A percentile compares a stretch with the other conserved stretches of the same genome.
Evolutionary conservation across 257 asterid genomes (phyloP).

Genomic region (Coffea canephora): DNA sequence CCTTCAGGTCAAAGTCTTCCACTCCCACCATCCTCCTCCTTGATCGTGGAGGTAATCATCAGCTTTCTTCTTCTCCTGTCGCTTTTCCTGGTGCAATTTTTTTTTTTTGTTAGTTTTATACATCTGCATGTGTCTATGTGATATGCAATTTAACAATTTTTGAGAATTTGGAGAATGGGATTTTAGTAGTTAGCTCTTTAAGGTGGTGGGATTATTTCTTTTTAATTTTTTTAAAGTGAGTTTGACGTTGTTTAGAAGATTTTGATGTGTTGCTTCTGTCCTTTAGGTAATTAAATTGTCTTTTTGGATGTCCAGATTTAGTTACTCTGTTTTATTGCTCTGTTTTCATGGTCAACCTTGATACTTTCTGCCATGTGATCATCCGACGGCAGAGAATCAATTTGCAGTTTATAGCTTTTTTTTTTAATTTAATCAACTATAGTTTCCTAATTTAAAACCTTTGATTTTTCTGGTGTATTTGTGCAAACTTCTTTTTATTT

Average conservation of each 20-base stretch:
- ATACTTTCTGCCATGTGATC: slow-evolving; percentile 5
- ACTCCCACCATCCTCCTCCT: slow-evolving; percentile 80
- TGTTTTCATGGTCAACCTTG: not conserved
- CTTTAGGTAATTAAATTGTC: not conserved
- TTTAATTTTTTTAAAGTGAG: not conserved
- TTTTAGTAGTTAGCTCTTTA: not conserved
- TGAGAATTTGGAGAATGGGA: not conserved
- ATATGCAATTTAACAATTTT: not conserved
- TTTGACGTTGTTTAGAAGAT: not conserved
- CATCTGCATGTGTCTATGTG: not conserved
- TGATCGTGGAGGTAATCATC: slow-evolving; percentile 77
- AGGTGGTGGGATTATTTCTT: not conserved
- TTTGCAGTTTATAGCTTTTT: not conserved
- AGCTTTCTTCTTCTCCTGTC: too few relatives aligned
- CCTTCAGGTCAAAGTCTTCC: slow-evolving; percentile 68
- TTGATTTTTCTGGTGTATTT: not conserved
- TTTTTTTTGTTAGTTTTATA: not conserved
- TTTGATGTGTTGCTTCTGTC: not conserved
- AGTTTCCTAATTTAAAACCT: not conserved
- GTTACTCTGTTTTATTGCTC: slow-evolving; percentile 5
- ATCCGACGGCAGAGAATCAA: not conserved
- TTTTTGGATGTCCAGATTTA: not conserved
- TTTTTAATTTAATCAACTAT: not conserved
- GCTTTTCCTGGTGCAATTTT: too few relatives aligned
- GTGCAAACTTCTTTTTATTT: not conserved